Evolutionary conservation across 2,329 filamentous ascomycete species (phyloP).

Genomic region (Aspergillus arachidicola): DNA sequence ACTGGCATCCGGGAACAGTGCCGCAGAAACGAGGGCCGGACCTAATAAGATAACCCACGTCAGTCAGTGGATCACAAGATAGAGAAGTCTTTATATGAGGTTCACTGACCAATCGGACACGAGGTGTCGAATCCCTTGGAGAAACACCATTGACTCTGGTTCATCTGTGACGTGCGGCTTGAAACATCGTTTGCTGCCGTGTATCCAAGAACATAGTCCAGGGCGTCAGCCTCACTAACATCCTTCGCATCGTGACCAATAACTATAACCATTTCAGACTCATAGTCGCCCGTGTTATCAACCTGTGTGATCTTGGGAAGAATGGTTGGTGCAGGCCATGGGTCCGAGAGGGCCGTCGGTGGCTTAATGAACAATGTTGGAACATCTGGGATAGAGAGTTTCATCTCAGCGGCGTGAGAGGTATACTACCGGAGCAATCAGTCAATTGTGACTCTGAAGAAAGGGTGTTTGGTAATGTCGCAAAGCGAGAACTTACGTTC

Average conservation of each 20-base stretch:
- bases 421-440: slow-evolving; percentile 43
- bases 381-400: slow-evolving; percentile 55
- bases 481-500: slow-evolving; percentile 44
- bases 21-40: slow-evolving; percentile 52
- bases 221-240: slow-evolving; percentile 58
- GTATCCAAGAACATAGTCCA: slow-evolving; percentile 66
- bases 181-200: slow-evolving; percentile 66
- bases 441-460: not conserved
- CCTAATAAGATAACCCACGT: slow-evolving; percentile 30
- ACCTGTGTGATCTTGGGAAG: slow-evolving; percentile 58
- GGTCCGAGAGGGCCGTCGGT: slow-evolving; percentile 56
- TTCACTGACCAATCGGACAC: slow-evolving; percentile 52
- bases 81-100: no score
- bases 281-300: slow-evolving; percentile 61
- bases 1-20: slow-evolving; percentile 34
- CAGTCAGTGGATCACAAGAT: not conserved
- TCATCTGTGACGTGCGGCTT: slow-evolving; percentile 58
- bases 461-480: not conserved
- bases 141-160: slow-evolving; percentile 59
- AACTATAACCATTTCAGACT: slow-evolving; percentile 61
- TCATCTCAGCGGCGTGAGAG: slow-evolving; percentile 56
- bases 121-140: slow-evolving; percentile 63
- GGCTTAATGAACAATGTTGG: slow-evolving; percentile 65
- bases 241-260: slow-evolving; percentile 58
- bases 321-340: slow-evolving; percentile 53